Base-by-base conservation (phyloP, 106 monocot genomes). In the Hemerocallis citrina region DNA sequence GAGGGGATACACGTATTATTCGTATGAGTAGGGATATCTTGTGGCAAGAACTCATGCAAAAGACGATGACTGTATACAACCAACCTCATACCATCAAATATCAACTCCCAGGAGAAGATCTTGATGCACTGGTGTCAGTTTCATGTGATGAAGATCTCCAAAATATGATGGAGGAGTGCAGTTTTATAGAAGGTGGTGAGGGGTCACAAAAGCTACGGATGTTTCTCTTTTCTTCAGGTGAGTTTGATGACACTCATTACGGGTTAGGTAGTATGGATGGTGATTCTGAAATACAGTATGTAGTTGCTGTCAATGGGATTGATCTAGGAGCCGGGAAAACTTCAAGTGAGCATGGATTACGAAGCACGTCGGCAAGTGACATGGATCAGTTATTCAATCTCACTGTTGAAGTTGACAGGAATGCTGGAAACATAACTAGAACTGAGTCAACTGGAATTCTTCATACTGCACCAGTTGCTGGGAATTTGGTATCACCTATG, bases 131-230 rank as follows among this genome's bases (percentile, higher is more conserved):
- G 46, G 84, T 98, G 24, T 87, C 91, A 1, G 91, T 98, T 11
- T 85, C 84, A 34, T 87, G 77, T 49, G 84, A 98, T 25, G 96
- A 98, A 54, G 96, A 98, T 71, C 55, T 98, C 29, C 87, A 77
- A 59, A 84, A 88, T 63, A 98, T 98, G 96, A 81, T 98, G 67
- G 96, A 98, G 25, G 96, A 98, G 56, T 98, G 78, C 74, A 77
- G 68, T 73, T 55, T 85, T 44, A 52, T 88, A 54, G 72, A 83
- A 52, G 47, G 48, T 25, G 39, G 74, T 55, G 84, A 91, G 49
- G 76, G 75, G 36, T 84, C 89, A 61, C 85, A 84, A 40, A 91
- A 82, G 68, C 81, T 84, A 1, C 76, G 91, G 70, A 64, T 98
- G 70, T 98, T 91, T 66, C 77, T 98, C 17, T 88, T 98, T 34